Evolutionary conservation across 371 early-diverging fungal genomes (phyloP), one percentile per base, ranked within the genome.

Genomic region (Mucor racemosus): DNA sequence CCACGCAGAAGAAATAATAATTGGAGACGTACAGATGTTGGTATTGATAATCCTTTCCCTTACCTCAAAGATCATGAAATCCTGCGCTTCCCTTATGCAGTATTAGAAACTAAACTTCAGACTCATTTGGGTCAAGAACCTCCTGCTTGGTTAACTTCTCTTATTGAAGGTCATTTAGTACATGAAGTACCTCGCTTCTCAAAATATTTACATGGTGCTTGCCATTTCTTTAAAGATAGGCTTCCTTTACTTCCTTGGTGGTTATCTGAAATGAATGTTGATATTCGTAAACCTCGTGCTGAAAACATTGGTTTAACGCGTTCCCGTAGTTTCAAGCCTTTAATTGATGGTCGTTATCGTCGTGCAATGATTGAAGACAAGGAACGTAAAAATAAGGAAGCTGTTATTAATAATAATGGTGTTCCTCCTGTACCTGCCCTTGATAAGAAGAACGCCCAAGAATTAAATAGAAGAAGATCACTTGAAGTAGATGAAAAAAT

Each of bases 181-280:
- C 94, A 95, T 76, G 94, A 95, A 48, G 97, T 97, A 17, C 97
- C 98, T 54, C 94, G 95, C 69, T 99, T 99, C 86, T 93, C 94
- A 62, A 99, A 98, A 79, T 99, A 95, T 77, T 86, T 97, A 56
- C 99, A 99, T 79, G 99, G 98, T 70, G 89, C 91, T 26, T 76
- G 75, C 44, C 76, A 79, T 40, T 76, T 82, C 68, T 77, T 74
- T 40, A 71, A 63, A 11, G 69, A 74, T 14, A 63, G 71, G 5
- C 60, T 81, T 1, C 73, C 77, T 54, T 63, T 80, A n/a, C 35
- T 77, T 10, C 74, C 78, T 17, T 77, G 81, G 77, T 79, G 85
- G 87, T 60, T 87, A 2, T 80, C 85, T 0, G 85, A 87, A 56
- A 71, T 85, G 73, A 82, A 79, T 57, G 80, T 80, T 33, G 87